Evolutionary conservation across 306 rosid species (phyloP).

Genomic region (Glycine latifolia): DNA sequence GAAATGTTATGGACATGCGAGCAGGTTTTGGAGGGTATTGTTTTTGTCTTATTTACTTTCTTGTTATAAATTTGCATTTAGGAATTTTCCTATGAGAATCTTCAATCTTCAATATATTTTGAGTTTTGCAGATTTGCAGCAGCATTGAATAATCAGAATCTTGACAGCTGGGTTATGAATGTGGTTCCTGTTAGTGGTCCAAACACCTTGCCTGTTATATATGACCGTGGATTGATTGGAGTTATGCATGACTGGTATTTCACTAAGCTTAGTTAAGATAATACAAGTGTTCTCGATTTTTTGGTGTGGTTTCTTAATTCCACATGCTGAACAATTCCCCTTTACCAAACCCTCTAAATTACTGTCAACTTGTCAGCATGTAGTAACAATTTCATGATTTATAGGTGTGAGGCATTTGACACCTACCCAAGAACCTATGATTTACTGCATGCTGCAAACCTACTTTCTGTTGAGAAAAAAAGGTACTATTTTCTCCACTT

Average conservation of each 20-base stretch:
- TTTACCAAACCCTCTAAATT: conserved; percentile 24
- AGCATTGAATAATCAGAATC: conserved; percentile 64
- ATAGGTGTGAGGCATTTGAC: conserved; percentile 97
- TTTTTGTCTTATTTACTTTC: conserved; percentile 31
- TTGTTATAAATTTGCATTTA: conserved; percentile 10
- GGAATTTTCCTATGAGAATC: conserved; percentile 30
- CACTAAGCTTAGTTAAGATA: conserved; percentile 21
- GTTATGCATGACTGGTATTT: conserved; percentile 94
- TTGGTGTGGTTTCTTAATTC: conserved; percentile 33
- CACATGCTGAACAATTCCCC: background rate
- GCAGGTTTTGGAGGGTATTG: conserved; percentile 98
- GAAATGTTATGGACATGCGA: conserved; percentile 98
- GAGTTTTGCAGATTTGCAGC: conserved; percentile 81
- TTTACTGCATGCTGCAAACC: conserved; percentile 84
- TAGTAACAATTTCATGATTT: conserved; percentile 36
- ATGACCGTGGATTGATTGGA: conserved; percentile 95
- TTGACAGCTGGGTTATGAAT: conserved; percentile 92
- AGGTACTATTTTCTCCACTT: conserved; percentile 62
- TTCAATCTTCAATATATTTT: conserved; percentile 44
- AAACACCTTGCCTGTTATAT: conserved; percentile 92
- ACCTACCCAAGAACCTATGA: conserved; percentile 98
- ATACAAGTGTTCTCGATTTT: conserved; percentile 10
- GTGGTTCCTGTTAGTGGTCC: conserved; percentile 94
- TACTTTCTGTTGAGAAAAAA: conserved; percentile 81
- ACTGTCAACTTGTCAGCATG: conserved; percentile 32